These are phyloP conservation scores for Botryobasidium botryosum DNA, from an alignment of 768 basidiomycete species.

Conservation along the genomic window DNA sequence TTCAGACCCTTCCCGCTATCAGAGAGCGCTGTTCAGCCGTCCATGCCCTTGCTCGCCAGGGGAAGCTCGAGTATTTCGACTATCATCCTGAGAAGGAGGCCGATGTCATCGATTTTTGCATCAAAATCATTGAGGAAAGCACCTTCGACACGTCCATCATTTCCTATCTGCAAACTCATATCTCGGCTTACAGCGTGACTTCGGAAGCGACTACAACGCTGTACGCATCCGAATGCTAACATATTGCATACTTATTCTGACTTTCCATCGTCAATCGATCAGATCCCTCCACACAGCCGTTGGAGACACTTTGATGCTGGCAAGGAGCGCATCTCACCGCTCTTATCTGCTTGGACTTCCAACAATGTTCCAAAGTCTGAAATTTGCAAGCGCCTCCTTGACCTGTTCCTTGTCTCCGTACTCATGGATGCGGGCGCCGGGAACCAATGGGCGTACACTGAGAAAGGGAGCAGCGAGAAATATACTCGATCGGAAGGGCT, in stretches of 20 bases:
- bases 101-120: constrained; percentile 56
- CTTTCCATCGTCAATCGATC: neutral
- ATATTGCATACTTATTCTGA: neutral
- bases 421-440: constrained; percentile 92
- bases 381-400: constrained; percentile 57
- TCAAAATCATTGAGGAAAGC: constrained; percentile 56
- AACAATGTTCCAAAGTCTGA: constrained; percentile 27
- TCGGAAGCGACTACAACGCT: constrained; percentile 44
- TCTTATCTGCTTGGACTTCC: constrained; percentile 40
- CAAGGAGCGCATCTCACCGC: constrained; percentile 39
- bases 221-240: constrained; percentile 21
- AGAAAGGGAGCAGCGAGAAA: constrained; percentile 28
- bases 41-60: constrained; percentile 54
- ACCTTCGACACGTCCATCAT: neutral
- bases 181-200: constrained; percentile 45
- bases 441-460: constrained; percentile 58
- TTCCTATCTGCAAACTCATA: neutral
- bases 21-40: constrained; percentile 70
- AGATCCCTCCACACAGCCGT: constrained; percentile 80
- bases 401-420: constrained; percentile 81
- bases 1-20: constrained; percentile 78
- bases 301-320: constrained; percentile 80
- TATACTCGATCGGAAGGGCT: constrained; percentile 67
- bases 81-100: constrained; percentile 64
- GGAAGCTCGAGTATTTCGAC: constrained; percentile 69